A percentile compares a stretch with the other conserved stretches of the same genome.
Evolutionary conservation across 371 early-diverging fungal genomes (phyloP).

Genomic region (Fennellomyces sp.): DNA sequence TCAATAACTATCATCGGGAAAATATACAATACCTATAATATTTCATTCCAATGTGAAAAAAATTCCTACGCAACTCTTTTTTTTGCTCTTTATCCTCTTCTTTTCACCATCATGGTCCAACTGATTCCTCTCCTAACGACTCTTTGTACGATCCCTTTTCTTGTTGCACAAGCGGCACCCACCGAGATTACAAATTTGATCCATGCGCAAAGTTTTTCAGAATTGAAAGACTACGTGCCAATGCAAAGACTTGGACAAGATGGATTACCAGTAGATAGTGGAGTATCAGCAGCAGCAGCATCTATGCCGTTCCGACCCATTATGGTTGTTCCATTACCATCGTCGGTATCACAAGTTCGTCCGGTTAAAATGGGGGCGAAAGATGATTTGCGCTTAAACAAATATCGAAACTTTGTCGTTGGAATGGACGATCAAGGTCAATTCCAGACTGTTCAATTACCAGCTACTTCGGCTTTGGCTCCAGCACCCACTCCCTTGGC

Average conservation of each 20-base stretch:
- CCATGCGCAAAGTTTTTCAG: slow-evolving; percentile 10
- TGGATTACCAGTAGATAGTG: neutral
- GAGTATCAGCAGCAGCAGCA: neutral
- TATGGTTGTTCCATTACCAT: neutral
- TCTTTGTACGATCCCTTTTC: neutral
- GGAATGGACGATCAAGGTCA: slow-evolving; percentile 2
- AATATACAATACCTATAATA: neutral
- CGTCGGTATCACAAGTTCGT: neutral
- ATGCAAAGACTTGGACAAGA: slow-evolving; percentile 5
- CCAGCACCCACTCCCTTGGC: neutral
- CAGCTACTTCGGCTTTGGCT: neutral
- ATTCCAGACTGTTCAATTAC: neutral
- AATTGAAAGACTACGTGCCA: slow-evolving; percentile 5
- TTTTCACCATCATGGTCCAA: neutral
- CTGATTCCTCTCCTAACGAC: no score
- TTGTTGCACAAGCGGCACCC: neutral
- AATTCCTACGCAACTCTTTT: neutral
- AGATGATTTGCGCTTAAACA: no score
- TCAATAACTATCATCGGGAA: neutral
- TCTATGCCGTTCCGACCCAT: neutral
- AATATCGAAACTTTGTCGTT: neutral
- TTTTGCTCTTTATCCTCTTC: neutral
- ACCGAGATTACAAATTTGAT: neutral
- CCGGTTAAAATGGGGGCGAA: no score
- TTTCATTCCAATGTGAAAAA: slow-evolving; percentile 2